phyloP scores from a whole-genome alignment of 2,329 filamentous ascomycete genomes.

The Exutisphaerella laricina region DNA sequence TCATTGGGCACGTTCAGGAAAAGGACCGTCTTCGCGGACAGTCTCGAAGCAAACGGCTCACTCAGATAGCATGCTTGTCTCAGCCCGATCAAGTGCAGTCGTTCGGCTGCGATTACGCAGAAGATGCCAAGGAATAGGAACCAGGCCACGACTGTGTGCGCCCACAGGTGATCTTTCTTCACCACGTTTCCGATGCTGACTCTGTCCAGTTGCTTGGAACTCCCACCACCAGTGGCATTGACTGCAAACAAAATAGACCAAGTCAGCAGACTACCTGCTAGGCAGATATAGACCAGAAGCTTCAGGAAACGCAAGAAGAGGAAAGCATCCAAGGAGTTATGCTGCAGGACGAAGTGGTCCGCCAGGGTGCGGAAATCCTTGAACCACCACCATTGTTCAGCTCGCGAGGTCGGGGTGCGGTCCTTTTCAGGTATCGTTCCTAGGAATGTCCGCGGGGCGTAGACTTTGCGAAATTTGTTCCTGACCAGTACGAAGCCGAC shows the following conservation, averaged over 20 bases:
- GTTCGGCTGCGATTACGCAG: constrained; percentile 41
- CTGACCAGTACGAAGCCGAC: constrained; percentile 27
- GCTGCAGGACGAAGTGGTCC: constrained; percentile 44
- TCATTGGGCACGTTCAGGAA: constrained; percentile 42
- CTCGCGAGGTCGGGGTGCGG: constrained; percentile 26
- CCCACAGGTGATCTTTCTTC: constrained; percentile 40
- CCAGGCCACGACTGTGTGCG: constrained; percentile 40
- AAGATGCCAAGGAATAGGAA: constrained; percentile 40
- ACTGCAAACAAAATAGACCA: constrained; percentile 46
- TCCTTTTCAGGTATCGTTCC: constrained; percentile 31
- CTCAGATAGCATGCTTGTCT: constrained; percentile 46
- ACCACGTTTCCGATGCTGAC: constrained; percentile 39
- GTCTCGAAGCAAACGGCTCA: constrained; percentile 39
- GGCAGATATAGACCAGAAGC: constrained; percentile 38
- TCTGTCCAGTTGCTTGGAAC: constrained; percentile 29
- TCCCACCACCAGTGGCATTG: constrained; percentile 39
- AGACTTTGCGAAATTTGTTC: constrained; percentile 30
- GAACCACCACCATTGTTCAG: constrained; percentile 42
- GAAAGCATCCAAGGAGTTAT: constrained; percentile 46
- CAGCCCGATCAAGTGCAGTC: constrained; percentile 44
- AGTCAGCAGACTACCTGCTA: constrained; percentile 40
- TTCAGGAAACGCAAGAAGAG: constrained; percentile 46
- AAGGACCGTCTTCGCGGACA: constrained; percentile 45
- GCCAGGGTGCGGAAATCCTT: constrained; percentile 40
- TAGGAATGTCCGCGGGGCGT: constrained; percentile 32